Evolutionary conservation across 2,329 filamentous ascomycete genomes (phyloP), one percentile per base, ranked within the genome.

Genomic region (Exophiala aquamarina): DNA sequence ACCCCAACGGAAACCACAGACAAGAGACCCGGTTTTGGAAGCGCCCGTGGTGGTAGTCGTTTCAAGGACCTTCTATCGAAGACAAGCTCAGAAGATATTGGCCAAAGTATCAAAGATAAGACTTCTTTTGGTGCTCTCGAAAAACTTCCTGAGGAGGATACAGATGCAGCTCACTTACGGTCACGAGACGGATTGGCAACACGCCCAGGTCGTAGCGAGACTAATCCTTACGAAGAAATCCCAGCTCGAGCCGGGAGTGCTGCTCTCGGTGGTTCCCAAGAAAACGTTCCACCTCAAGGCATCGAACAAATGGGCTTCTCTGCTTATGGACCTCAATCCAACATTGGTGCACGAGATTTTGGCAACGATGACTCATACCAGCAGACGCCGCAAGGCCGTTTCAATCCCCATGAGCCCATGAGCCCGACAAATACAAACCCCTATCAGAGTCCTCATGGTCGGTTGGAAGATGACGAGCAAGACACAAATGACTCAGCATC

Each of bases 381-480:
- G 54, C 75, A 78, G 34, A 77, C 75, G 13, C 77, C 78, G 9
- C 70, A 74, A 19, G 72, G 70, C 41, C 65, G 72, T 42, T 66
- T 70, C 38, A 69, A 72, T 41, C 67, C 70, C 38, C 75, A 84
- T 55, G 87, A 89, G 49, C 86, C 87, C 0, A 81, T 89, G 62
- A 97, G 92, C 64, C 93, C 93, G 9, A 93, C 91, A 0, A 89
- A 95, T 61, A 97, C 93, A 3, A 98, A 98, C 63, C 93, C 93
- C 2, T 98, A 93, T 64, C 88, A 91, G 55, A 97, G 92, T 65
- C 93, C 93, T 2, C 82, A 87, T 6, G 87, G 85, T 29, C 83
- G 83, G 35, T 74, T 73, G 4, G 83, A 88, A 38, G 79, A 80
- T 14, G 78, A 82, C 50, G 78, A 80, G 54, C 75, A 77, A 36